Evolutionary conservation across 495 filamentous ascomycete genomes (phyloP).

Genomic region (Delitschia confertaspora): DNA sequence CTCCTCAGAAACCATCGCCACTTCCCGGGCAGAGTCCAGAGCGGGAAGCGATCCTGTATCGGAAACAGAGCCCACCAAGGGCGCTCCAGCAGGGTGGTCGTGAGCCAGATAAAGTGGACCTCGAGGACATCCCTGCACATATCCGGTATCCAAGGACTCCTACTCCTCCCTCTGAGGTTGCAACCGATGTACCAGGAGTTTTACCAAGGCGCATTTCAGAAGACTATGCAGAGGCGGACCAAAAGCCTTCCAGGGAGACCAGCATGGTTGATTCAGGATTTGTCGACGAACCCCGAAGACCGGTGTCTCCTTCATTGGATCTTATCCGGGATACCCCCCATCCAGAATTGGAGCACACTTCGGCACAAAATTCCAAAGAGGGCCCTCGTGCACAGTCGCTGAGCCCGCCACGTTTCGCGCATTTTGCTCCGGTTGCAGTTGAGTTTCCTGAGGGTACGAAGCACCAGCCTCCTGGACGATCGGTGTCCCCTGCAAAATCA

Average conservation of each 20-base stretch:
- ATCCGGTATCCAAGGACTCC: too few relatives aligned
- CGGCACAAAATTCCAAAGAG: background rate
- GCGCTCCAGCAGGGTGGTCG: too few relatives aligned
- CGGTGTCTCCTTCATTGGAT: slow-evolving; percentile 8
- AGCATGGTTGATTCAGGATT: slow-evolving; percentile 4
- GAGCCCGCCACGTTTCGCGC: slow-evolving; percentile 60
- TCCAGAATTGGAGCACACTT: slow-evolving; percentile 2
- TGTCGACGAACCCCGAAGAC: background rate
- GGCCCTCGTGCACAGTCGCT: slow-evolving; percentile 39
- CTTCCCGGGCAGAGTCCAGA: too few relatives aligned
- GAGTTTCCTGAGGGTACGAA: slow-evolving; percentile 41
- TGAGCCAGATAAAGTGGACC: too few relatives aligned
- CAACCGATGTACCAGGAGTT: slow-evolving; percentile 1
- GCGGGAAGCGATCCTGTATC: too few relatives aligned
- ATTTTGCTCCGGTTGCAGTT: slow-evolving; percentile 57
- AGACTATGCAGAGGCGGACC: slow-evolving; percentile 16
- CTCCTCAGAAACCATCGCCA: too few relatives aligned
- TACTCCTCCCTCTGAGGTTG: slow-evolving; percentile 1
- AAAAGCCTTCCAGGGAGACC: background rate
- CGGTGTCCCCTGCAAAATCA: slow-evolving; percentile 77
- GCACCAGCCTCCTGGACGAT: slow-evolving; percentile 71
- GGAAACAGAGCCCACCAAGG: too few relatives aligned
- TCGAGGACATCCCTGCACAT: too few relatives aligned
- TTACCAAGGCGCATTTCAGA: slow-evolving; percentile 16
- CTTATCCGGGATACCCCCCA: slow-evolving; percentile 11